These are phyloP conservation scores for Cordia subcordata DNA, from an alignment of 257 asterid genomes.

Conservation along the genomic window DNA sequence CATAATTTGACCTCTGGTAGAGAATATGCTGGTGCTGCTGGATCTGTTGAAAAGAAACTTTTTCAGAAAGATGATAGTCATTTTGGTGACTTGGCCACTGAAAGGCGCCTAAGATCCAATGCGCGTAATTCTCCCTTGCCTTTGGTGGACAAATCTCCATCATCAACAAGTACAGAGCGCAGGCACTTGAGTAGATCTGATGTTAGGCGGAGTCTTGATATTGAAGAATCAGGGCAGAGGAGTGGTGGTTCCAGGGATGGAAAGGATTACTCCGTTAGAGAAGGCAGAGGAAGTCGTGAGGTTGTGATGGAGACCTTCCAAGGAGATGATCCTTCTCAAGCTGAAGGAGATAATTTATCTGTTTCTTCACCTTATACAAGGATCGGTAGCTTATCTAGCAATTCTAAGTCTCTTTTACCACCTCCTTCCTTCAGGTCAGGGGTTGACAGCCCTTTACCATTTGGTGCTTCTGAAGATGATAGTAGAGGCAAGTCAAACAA, in stretches of 20 bases:
- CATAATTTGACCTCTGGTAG: constrained; percentile 41
- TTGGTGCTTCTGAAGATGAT: constrained; percentile 72
- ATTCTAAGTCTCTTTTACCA: constrained; percentile 53
- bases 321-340: constrained; percentile 62
- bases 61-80: constrained; percentile 58
- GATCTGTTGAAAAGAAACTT: constrained; percentile 55
- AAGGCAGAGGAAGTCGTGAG: constrained; percentile 62
- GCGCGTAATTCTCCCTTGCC: constrained; percentile 55
- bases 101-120: constrained; percentile 70
- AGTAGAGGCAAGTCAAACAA: constrained; percentile 59
- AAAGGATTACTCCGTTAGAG: constrained; percentile 52
- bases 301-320: constrained; percentile 40
- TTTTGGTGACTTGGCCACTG: constrained; percentile 58
- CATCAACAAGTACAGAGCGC: constrained; percentile 50
- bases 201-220: constrained; percentile 55
- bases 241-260: constrained; percentile 69
- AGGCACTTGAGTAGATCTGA: constrained; percentile 59
- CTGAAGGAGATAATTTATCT: constrained; percentile 56
- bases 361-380: constrained; percentile 78
- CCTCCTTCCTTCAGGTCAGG: constrained; percentile 64
- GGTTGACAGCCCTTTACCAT: constrained; percentile 54
- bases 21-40: constrained; percentile 48
- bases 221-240: constrained; percentile 69
- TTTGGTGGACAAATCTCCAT: constrained; percentile 65
- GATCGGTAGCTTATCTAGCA: constrained; percentile 48